Evolutionary conservation across 2,329 filamentous ascomycete genomes (phyloP).

Genomic region (Aspergillus ochraceus): DNA sequence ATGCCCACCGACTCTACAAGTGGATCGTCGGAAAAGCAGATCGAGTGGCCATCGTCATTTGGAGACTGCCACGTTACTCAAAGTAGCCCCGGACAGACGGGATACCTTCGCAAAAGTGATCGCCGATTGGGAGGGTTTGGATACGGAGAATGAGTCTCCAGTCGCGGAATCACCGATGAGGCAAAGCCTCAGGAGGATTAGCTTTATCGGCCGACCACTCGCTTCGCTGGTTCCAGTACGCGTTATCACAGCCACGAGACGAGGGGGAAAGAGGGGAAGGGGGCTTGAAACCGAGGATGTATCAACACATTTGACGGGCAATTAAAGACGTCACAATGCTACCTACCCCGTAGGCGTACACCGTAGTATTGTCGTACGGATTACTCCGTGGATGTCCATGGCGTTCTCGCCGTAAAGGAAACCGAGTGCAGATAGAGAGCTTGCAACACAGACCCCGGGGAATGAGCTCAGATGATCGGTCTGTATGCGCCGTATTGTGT

Average conservation of each 20-base stretch:
- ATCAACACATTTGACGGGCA: not conserved
- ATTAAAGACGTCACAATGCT: not conserved
- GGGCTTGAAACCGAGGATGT: not conserved
- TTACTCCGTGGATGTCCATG: too few relatives aligned
- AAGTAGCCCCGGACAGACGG: not conserved
- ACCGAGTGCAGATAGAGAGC: too few relatives aligned
- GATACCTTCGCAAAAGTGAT: not conserved
- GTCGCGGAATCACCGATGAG: not conserved
- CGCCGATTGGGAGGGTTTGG: not conserved
- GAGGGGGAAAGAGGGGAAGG: not conserved
- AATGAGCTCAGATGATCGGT: not conserved
- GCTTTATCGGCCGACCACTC: not conserved
- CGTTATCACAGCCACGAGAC: not conserved
- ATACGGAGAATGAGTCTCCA: not conserved
- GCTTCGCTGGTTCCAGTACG: not conserved
- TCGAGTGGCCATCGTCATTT: not conserved
- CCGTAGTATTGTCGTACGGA: too few relatives aligned
- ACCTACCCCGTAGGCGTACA: too few relatives aligned
- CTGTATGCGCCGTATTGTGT: not conserved
- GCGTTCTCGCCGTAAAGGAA: too few relatives aligned
- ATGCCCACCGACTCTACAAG: not conserved
- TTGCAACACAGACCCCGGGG: not conserved
- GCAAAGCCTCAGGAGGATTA: not conserved
- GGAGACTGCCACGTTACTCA: constrained; percentile 3
- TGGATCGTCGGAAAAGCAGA: constrained; percentile 1